Percentiles rank a stretch among this genome's conserved stretches.
Evolutionary conservation across 306 rosid genomes (phyloP).

Genomic region (Urtica urens): DNA sequence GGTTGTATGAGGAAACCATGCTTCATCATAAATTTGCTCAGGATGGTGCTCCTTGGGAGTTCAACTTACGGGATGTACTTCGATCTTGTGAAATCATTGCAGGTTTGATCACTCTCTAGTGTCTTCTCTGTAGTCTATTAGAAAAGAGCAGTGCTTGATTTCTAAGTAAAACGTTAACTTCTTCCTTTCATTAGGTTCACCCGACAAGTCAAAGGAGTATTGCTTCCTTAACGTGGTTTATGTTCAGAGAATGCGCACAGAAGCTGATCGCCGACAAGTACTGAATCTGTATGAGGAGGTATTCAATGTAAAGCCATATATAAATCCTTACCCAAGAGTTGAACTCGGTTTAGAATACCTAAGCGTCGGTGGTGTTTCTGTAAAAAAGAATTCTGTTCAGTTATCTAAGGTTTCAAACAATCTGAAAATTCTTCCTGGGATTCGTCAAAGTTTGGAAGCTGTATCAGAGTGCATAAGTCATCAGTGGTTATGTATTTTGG

Average conservation of each 20-base stretch:
- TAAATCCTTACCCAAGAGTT: constrained; percentile 74
- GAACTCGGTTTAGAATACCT: constrained; percentile 35
- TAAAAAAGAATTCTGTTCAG: constrained; percentile 44
- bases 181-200: constrained; percentile 35
- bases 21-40: constrained; percentile 58
- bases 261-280: constrained; percentile 67
- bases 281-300: constrained; percentile 49
- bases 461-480: constrained; percentile 61
- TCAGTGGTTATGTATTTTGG: constrained; percentile 87
- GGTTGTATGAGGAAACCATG: constrained; percentile 70
- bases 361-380: constrained; percentile 49
- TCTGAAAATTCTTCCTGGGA: constrained; percentile 49
- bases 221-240: constrained; percentile 71
- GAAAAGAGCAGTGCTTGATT: constrained; percentile 1
- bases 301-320: constrained; percentile 40
- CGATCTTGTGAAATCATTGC: constrained; percentile 80
- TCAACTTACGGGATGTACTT: constrained; percentile 84
- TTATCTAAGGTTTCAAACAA: constrained; percentile 23
- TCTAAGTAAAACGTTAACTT: constrained; percentile 19
- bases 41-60: constrained; percentile 96
- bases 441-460: constrained; percentile 76
- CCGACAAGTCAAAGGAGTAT: constrained; percentile 27
- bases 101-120: constrained; percentile 32
- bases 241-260: constrained; percentile 88
- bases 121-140: neutral